These are phyloP conservation scores for Elaeis oleifera DNA, from an alignment of 202 grass and related monocot genomes.

Conservation along the genomic window DNA sequence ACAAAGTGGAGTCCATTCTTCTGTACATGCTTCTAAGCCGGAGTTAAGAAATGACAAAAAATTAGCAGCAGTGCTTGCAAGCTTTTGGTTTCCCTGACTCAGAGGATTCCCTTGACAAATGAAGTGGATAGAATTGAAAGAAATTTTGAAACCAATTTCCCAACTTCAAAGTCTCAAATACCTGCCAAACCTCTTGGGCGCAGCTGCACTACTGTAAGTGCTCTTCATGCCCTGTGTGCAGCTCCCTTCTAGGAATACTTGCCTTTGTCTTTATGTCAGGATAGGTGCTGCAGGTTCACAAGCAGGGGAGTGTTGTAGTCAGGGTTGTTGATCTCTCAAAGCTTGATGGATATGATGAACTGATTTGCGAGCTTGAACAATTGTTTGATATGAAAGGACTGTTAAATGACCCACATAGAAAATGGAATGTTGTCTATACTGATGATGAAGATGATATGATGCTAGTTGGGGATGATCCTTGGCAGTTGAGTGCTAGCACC, in stretches of 20 bases:
- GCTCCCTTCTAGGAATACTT: constrained; percentile 43
- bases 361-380: constrained; percentile 11
- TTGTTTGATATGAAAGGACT: constrained; percentile 8
- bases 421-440: neutral
- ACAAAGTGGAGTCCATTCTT: neutral
- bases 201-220: constrained; percentile 31
- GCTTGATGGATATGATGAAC: constrained; percentile 33
- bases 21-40: constrained; percentile 26
- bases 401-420: constrained; percentile 16
- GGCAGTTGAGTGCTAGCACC: neutral
- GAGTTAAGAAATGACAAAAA: constrained; percentile 33
- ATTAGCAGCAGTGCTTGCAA: constrained; percentile 40
- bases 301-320: constrained; percentile 31
- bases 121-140: constrained; percentile 36
- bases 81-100: constrained; percentile 84
- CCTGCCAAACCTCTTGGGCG: constrained; percentile 49
- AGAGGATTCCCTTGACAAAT: constrained; percentile 51
- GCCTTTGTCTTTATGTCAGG: constrained; percentile 10
- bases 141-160: constrained; percentile 29
- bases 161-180: constrained; percentile 43
- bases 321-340: constrained; percentile 38
- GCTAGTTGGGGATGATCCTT: constrained; percentile 2
- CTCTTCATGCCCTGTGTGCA: constrained; percentile 56
- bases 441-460: neutral
- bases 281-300: constrained; percentile 32